Base-by-base conservation (phyloP, 805 yeast species). In the Yamadazyma nakazawae region DNA sequence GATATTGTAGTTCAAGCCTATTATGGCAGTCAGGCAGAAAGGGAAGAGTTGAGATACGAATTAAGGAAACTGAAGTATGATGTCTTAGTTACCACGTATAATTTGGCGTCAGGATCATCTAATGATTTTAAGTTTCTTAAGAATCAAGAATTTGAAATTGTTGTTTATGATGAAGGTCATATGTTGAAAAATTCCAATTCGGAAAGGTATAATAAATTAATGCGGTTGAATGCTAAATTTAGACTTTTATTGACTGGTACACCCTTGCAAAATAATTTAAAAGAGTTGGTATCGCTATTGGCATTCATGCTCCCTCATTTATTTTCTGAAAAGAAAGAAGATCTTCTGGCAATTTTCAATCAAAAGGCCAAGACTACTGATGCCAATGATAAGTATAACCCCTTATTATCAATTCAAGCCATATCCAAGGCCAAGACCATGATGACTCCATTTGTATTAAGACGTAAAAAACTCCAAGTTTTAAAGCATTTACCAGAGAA, bases 121-220 rank as follows among this genome's bases (percentile, higher is more conserved):
- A 78, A 79, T 40, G 99, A 94, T 64, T 81, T 82, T 56, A 79
- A 84, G 25, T 94, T 94, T 59, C 73, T 94, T 55, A 81, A 82
- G 59, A 75, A 79, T 52, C 81, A 84, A 57, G 75, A 79, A 18
- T 94, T 94, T 65, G 89, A 94, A 63, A 88, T 85, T 54, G 81
- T 96, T 50, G 92, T 94, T 1, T 94, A 88, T 61, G 99, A 94
- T 65, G 99, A 94, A 72, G 99, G 99, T 2, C 99, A 94, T 65
- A 84, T 94, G 88, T 74, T 94, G 55, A 94, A 94, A 63, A 94
- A 94, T 64, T 86, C 96, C 2, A 74, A 78, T 50, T 80, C 94
- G 26, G 98, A 92, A 58, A 76, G 99, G 55, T 94, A 92, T 62
- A 75, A 71, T 50, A 92, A 90, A 65, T 74, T 94, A 51, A 91